phyloP scores from a whole-genome alignment of 2,329 filamentous ascomycete genomes.

The Delphinella strobiligena region DNA sequence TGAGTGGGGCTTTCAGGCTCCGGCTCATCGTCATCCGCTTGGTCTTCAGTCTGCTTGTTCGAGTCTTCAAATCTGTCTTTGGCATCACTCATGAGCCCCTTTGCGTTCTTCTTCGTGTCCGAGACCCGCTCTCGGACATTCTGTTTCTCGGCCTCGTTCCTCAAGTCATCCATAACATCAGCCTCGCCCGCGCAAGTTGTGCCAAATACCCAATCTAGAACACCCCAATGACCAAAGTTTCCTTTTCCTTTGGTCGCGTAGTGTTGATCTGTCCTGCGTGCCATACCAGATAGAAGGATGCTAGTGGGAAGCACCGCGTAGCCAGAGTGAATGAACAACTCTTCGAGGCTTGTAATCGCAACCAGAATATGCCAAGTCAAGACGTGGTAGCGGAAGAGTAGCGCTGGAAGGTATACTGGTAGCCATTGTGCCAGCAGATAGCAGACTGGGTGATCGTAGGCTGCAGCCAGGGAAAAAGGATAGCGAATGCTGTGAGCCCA shows the following conservation, averaged over 20 bases:
- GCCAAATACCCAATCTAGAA: slow-evolving; percentile 50
- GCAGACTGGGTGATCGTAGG: slow-evolving; percentile 56
- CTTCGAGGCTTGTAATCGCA: slow-evolving; percentile 51
- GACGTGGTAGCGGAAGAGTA: slow-evolving; percentile 56
- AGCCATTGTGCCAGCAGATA: slow-evolving; percentile 52
- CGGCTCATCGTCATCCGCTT: slow-evolving; percentile 1
- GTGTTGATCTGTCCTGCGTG: slow-evolving; percentile 45
- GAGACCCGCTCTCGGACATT: slow-evolving; percentile 32
- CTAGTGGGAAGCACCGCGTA: slow-evolving; percentile 50
- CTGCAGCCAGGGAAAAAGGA: slow-evolving; percentile 51
- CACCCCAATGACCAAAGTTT: slow-evolving; percentile 48
- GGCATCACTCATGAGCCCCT: slow-evolving; percentile 7
- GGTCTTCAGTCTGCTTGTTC: neutral
- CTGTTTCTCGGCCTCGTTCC: slow-evolving; percentile 44
- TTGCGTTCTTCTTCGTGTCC: slow-evolving; percentile 23
- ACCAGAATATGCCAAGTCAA: slow-evolving; percentile 59
- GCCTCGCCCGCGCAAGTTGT: slow-evolving; percentile 33
- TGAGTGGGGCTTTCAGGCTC: neutral
- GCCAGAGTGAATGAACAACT: slow-evolving; percentile 54
- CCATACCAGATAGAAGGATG: slow-evolving; percentile 47
- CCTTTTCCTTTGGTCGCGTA: slow-evolving; percentile 37
- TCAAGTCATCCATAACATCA: slow-evolving; percentile 42
- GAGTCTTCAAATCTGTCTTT: neutral
- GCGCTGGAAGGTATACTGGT: slow-evolving; percentile 53
- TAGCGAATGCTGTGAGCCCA: slow-evolving; percentile 49